Percentiles rank a stretch among this genome's conserved stretches.
These are phyloP conservation scores for Stephanodiscus minutulus DNA, from an alignment of 108 stramenopile genomes.

Conservation along the genomic window DNA sequence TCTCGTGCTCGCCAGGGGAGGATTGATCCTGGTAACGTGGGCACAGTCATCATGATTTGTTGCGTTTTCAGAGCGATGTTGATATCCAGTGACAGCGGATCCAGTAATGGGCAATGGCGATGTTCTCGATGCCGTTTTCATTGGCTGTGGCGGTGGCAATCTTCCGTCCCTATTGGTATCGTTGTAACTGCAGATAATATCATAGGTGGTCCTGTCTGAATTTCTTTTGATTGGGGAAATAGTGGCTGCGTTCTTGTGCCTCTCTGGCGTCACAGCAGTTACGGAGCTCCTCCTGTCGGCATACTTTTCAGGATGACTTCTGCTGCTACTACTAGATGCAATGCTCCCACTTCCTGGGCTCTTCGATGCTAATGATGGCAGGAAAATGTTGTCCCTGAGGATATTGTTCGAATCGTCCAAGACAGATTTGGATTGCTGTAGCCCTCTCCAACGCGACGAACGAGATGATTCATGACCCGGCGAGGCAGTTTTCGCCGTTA, in stretches of 20 bases:
- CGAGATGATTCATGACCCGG: neutral
- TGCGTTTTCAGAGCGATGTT: too few relatives aligned
- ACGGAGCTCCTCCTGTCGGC: neutral
- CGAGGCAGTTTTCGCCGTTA: neutral
- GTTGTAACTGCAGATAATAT: neutral
- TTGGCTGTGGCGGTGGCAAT: neutral
- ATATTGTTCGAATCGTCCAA: too few relatives aligned
- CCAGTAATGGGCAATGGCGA: too few relatives aligned
- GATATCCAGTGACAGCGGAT: too few relatives aligned
- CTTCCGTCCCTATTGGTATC: neutral
- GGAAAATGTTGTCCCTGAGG: too few relatives aligned
- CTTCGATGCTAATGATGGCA: too few relatives aligned
- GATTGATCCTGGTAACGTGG: neutral
- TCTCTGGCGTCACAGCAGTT: neutral
- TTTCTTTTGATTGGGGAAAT: neutral
- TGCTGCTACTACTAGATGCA: too few relatives aligned
- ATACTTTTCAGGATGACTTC: neutral
- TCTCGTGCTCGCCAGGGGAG: neutral
- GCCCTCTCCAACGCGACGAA: neutral
- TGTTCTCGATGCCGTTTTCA: neutral
- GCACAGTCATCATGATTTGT: neutral
- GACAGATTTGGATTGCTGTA: too few relatives aligned
- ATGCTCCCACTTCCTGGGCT: too few relatives aligned
- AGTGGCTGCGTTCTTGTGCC: neutral
- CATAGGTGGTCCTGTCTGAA: neutral